phyloP scores from a whole-genome alignment of 371 early-diverging fungal species.

The Polyrhizophydium stewartii region DNA sequence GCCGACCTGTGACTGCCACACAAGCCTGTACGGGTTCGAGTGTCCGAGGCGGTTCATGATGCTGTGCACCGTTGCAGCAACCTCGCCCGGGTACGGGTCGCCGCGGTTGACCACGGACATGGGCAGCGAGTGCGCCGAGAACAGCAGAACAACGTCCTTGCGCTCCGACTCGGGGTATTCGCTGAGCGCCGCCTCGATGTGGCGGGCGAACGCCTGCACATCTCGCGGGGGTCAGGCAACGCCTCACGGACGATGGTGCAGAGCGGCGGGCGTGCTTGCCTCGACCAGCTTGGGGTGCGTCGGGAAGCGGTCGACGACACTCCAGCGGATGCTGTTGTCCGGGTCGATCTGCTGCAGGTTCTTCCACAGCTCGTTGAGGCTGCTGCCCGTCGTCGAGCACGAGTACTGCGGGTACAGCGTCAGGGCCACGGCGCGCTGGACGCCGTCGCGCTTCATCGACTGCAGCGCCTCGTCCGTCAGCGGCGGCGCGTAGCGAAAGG shows the following conservation, averaged over 20 bases:
- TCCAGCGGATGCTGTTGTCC: constrained; percentile 70
- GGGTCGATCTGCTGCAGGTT: constrained; percentile 59
- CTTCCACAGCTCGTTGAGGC: constrained; percentile 83
- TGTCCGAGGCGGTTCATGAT: constrained; percentile 71
- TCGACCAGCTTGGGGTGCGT: constrained; percentile 83
- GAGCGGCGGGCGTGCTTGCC: constrained; percentile 25
- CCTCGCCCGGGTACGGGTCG: constrained; percentile 89
- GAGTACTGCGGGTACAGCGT: constrained; percentile 96
- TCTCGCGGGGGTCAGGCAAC: neutral
- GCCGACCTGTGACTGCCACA: constrained; percentile 96
- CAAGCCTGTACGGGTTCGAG: constrained; percentile 83
- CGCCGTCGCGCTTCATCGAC: constrained; percentile 77
- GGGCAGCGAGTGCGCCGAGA: constrained; percentile 95
- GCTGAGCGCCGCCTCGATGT: constrained; percentile 64
- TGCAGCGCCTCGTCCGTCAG: constrained; percentile 68
- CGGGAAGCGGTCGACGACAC: constrained; percentile 92
- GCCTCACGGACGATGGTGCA: neutral
- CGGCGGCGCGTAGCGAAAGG: constrained; percentile 89
- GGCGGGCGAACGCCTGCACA: constrained; percentile 64
- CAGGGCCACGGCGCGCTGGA: constrained; percentile 83
- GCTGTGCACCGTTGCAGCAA: constrained; percentile 83
- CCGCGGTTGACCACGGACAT: constrained; percentile 85
- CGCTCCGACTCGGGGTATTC: constrained; percentile 66
- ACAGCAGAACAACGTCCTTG: constrained; percentile 73
- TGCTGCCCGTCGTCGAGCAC: constrained; percentile 92